Evolutionary conservation across 768 basidiomycete genomes (phyloP).

Genomic region (Nidularia pulvinata): DNA sequence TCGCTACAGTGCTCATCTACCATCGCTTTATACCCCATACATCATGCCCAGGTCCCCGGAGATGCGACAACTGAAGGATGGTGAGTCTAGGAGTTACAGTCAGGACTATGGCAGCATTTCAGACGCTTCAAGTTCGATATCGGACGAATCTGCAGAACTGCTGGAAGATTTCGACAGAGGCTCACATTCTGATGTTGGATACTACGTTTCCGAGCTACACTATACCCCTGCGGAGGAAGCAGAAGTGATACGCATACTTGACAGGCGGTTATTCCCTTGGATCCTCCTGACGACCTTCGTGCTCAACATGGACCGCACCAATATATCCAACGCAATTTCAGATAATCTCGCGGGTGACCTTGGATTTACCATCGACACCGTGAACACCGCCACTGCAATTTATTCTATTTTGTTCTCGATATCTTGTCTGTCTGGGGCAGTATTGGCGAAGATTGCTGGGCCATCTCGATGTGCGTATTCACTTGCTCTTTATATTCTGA

Average conservation of each 20-base stretch:
- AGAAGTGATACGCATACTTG: slow-evolving; percentile 19
- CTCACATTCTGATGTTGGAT: not conserved
- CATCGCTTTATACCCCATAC: no score
- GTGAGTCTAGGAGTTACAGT: not conserved
- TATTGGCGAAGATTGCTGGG: slow-evolving; percentile 34
- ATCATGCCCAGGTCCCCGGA: no score
- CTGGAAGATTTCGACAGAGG: not conserved
- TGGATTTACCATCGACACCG: slow-evolving; percentile 34
- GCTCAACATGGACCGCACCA: slow-evolving; percentile 41
- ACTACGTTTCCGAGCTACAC: slow-evolving; percentile 20
- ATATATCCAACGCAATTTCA: slow-evolving; percentile 37
- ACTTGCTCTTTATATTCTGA: not conserved
- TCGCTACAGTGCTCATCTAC: no score
- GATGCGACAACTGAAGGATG: no score
- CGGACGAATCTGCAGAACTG: no score
- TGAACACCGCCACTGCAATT: slow-evolving; percentile 32
- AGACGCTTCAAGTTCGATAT: not conserved
- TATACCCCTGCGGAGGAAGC: slow-evolving; percentile 30
- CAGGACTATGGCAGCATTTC: not conserved
- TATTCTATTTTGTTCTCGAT: slow-evolving; percentile 30
- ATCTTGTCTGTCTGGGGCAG: slow-evolving; percentile 29
- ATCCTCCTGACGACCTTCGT: slow-evolving; percentile 30
- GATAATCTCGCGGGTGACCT: slow-evolving; percentile 33
- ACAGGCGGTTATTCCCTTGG: slow-evolving; percentile 21
- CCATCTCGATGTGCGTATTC: slow-evolving; percentile 27